phyloP scores from a whole-genome alignment of 345 rosid genomes.

The Aquilaria yunnanensis region DNA sequence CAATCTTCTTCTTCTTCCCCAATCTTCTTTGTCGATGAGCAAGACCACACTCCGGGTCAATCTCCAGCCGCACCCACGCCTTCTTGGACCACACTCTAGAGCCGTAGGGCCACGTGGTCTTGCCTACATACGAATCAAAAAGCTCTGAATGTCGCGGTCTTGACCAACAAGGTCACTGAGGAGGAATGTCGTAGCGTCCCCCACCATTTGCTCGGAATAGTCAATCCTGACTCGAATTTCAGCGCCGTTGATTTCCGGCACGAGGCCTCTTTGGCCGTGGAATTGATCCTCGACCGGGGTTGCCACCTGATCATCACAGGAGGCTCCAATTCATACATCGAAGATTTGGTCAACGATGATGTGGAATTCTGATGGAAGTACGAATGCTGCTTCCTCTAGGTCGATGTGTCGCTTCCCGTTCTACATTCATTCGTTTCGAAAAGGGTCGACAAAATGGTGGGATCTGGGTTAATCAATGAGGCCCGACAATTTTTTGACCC shows the following conservation, averaged over 20 bases:
- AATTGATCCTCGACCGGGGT: slow-evolving; percentile 31
- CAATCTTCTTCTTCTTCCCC: too few relatives aligned
- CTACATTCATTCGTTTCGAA: slow-evolving; percentile 55
- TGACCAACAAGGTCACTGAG: slow-evolving; percentile 74
- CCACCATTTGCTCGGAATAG: slow-evolving; percentile 66
- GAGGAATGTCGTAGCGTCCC: slow-evolving; percentile 16
- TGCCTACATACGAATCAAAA: too few relatives aligned
- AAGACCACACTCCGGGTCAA: too few relatives aligned
- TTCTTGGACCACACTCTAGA: too few relatives aligned
- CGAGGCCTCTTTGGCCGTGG: slow-evolving; percentile 35
- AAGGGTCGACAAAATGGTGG: slow-evolving; percentile 74
- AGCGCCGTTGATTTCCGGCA: slow-evolving; percentile 42
- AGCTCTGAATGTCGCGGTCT: too few relatives aligned
- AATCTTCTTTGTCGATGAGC: too few relatives aligned
- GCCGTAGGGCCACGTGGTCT: too few relatives aligned
- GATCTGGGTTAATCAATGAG: slow-evolving; percentile 18
- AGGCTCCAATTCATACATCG: slow-evolving; percentile 77
- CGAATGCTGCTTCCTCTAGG: slow-evolving; percentile 52
- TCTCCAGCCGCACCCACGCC: too few relatives aligned
- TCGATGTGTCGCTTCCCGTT: slow-evolving; percentile 55
- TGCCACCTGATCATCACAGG: slow-evolving; percentile 75
- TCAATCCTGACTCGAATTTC: slow-evolving; percentile 43
- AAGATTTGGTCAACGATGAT: slow-evolving; percentile 43
- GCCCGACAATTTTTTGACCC: too few relatives aligned
- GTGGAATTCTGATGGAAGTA: too few relatives aligned